Evolutionary conservation across 164 flowering plant species (phyloP), one percentile per base, ranked within the genome.

Genomic region (Chimonanthus salicifolius): DNA sequence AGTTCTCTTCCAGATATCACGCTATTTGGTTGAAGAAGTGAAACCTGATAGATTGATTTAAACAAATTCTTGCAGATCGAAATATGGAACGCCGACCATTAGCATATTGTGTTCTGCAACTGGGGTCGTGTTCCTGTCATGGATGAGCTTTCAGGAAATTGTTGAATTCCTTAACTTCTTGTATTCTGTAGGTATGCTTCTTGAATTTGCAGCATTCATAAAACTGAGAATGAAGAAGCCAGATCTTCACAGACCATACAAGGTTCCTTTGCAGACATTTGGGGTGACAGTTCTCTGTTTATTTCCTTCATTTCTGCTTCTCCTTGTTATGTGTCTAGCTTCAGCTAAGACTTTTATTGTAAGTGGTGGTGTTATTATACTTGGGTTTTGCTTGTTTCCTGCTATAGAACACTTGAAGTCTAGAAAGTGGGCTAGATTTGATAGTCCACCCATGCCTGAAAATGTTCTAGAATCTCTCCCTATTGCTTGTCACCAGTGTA

Each of bases 101-200:
- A 90, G 98, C 89, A 94, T 94, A 67, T 67, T 94, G 78, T 90
- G 87, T 82, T 94, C 97, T 18, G 98, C 97, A 62, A 82, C 88
- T 54, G 96, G 98, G 73, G 98, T 94, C 11, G 75, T 94, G 43
- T 84, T 92, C 86, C 72, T 92, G 72, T 92, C 98, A 44, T 94
- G 97, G 97, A 87, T 92, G 97, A 92, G 89, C 71, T 94, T 94
- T 75, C 96, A 94, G 50, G 96, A 94, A 79, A 92, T 94, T 63
- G 47, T 94, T 64, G 98, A 92, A 72, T 88, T 92, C 49, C 89
- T 90, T 3, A 94, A 94, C 72, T 92, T 94, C 82, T 80, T 94
- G 7, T 94, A 92, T 66, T 75, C 96, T 0, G 46, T 94, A 0
- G 96, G 94, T 47, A 94, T 94, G 98, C 90, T 94, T 62, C 88